phyloP scores from a whole-genome alignment of 169 alveolate species.

The Eimeria nieschulzi region DNA sequence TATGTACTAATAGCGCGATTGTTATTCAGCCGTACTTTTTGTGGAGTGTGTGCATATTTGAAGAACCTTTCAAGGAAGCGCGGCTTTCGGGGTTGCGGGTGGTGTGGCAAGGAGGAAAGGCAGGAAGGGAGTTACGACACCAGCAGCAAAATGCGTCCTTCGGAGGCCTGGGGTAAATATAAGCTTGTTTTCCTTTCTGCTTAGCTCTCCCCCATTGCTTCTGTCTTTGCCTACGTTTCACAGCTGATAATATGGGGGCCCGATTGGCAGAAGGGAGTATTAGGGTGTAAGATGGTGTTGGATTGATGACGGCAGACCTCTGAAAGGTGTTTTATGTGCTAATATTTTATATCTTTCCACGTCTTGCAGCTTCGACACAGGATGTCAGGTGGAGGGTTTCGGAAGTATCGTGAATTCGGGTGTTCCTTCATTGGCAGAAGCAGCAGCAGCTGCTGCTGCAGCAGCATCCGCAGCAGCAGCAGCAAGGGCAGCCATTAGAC shows the following conservation, averaged over 20 bases:
- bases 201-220: too few species aligned
- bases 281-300: too few species aligned
- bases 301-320: too few species aligned
- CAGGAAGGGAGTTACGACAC: slow-evolving; percentile 53
- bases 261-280: too few species aligned
- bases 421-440: slow-evolving; percentile 47
- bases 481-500: slow-evolving; percentile 31
- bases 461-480: slow-evolving; percentile 55
- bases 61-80: slow-evolving; percentile 61
- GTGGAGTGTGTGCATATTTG: background rate
- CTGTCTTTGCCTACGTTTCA: too few species aligned
- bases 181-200: too few species aligned
- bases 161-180: slow-evolving; percentile 58
- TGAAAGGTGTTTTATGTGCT: background rate
- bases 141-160: slow-evolving; percentile 58
- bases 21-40: background rate
- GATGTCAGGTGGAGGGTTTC: slow-evolving; percentile 20
- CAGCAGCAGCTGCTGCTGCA: slow-evolving; percentile 67
- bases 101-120: slow-evolving; percentile 65
- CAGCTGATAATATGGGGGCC: too few species aligned
- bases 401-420: slow-evolving; percentile 5
- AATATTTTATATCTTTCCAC: background rate
- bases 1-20: background rate
- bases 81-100: slow-evolving; percentile 57
- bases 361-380: slow-evolving; percentile 54